Conservation (phyloP, 1,284 basidiomycete genomes). For the Fomes fomentarius region DNA sequence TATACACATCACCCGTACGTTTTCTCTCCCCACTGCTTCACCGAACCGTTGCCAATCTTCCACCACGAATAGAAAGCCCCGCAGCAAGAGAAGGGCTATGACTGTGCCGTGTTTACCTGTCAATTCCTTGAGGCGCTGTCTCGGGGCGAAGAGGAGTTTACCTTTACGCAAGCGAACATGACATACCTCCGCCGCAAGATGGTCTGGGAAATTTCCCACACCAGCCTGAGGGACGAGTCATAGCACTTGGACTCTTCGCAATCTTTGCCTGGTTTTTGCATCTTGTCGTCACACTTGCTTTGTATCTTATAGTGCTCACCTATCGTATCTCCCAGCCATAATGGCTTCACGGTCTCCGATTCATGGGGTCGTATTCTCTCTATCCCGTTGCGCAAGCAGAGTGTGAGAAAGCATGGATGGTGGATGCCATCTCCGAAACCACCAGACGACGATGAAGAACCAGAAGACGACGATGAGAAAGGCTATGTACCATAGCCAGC, state of each 20-base stretch:
- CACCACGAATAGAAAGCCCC: conserved; percentile 85
- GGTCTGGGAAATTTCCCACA: conserved; percentile 87
- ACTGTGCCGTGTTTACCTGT: conserved; percentile 97
- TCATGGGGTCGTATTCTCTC: neutral
- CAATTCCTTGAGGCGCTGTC: conserved; percentile 90
- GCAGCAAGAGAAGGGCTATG: conserved; percentile 90
- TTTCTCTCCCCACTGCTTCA: neutral
- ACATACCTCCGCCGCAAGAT: conserved; percentile 84
- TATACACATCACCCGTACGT: conserved; percentile 61
- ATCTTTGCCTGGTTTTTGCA: neutral
- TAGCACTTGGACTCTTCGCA: conserved; percentile 29
- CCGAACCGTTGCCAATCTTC: conserved; percentile 1
- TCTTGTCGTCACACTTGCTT: neutral
- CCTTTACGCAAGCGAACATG: conserved; percentile 87
- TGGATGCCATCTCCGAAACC: conserved; percentile 72
- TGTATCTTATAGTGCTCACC: conserved; percentile 15
- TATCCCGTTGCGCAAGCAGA: neutral
- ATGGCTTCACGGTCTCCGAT: conserved; percentile 8
- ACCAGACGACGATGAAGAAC: conserved; percentile 93
- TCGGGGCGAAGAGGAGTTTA: conserved; percentile 77
- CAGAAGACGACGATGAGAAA: conserved; percentile 88
- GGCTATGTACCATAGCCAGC: conserved; percentile 95
- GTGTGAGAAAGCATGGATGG: neutral
- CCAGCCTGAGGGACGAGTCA: conserved; percentile 55
- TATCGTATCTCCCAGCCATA: conserved; percentile 13